Evolutionary conservation across 2,329 filamentous ascomycete species (phyloP).

Genomic region (Colletotrichum tabaci): DNA sequence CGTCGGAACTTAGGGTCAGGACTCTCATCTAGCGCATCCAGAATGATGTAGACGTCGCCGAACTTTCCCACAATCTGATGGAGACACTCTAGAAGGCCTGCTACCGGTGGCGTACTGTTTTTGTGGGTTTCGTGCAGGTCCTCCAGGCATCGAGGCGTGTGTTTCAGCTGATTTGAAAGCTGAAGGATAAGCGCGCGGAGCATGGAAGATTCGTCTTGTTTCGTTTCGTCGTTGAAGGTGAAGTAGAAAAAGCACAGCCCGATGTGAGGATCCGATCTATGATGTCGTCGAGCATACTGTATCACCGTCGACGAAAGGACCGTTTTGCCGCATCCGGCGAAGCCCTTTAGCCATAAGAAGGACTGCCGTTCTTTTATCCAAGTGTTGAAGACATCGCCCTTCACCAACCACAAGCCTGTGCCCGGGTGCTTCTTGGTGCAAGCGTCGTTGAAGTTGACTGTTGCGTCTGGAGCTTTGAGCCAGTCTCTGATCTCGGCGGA

Average conservation of each 20-base stretch:
- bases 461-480: slow-evolving; percentile 55
- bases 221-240: slow-evolving; percentile 53
- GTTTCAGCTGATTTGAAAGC: slow-evolving; percentile 45
- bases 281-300: slow-evolving; percentile 46
- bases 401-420: slow-evolving; percentile 55
- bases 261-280: slow-evolving; percentile 43
- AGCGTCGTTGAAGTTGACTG: slow-evolving; percentile 51
- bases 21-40: not conserved
- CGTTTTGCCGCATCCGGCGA: slow-evolving; percentile 58
- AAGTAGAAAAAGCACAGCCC: slow-evolving; percentile 58
- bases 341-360: slow-evolving; percentile 57
- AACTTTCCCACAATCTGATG: not conserved
- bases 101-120: not conserved
- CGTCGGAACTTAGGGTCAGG: not conserved
- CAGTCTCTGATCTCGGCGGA: slow-evolving; percentile 48
- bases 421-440: slow-evolving; percentile 50
- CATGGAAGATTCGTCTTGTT: slow-evolving; percentile 51
- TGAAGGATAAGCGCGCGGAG: slow-evolving; percentile 53
- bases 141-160: not conserved
- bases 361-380: slow-evolving; percentile 50
- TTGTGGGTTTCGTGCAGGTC: not conserved
- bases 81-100: not conserved
- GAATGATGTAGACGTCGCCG: not conserved
- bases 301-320: slow-evolving; percentile 56
- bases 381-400: slow-evolving; percentile 43